Evolutionary conservation across 108 stramenopile genomes (phyloP), one percentile per base, ranked within the genome.

Genomic region (Pseudonitzschia pungens): DNA sequence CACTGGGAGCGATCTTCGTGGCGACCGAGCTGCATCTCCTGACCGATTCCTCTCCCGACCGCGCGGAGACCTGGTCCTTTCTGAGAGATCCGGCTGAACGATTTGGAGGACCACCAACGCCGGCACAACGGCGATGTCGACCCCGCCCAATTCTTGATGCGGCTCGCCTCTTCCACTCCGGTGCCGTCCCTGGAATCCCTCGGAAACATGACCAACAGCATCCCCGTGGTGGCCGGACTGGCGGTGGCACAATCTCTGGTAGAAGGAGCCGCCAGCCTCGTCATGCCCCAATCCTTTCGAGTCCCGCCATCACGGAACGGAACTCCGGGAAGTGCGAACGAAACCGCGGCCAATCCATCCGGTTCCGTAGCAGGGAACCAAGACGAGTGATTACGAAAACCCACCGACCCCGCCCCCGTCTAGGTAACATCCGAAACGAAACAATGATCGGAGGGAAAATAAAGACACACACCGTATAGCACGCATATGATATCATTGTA

Each of bases 1-100:
- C 76, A 6, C 72, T 95, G 52, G 86, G 91, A 1, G 88, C 78
- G 24, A 79, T 90, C 3, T 95, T 92, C 62, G 83, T 88, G 6
- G 79, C 94, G 0, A 86, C 94, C 0, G 94, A 95, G 73, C 68
- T 95, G 69, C 90, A 91, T 72, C 63, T 95, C 26, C 68, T 95
- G 51, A 78, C 86, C 22, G 86, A 81, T 33, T 70, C 68, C 20
- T 77, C 79, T 24, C 63, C 55, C 21, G 59, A 74, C 21, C 84
- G 87, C 53, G 53, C 69, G 27, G 76, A 86, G 29, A 92, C 94
- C 15, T 91, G 91, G 89, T 41, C 40, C 10, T 92, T 95, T 76
- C 69, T 92, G 45, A 24, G 65, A 54, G 65, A 82, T n/a, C 16
- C 78, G 89, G 48, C 78, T 87, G 64, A 53, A 81, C 16, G 87